Evolutionary conservation across 2,329 filamentous ascomycete species (phyloP), one percentile per base, ranked within the genome.

Genomic region (Fusarium transvaalense): DNA sequence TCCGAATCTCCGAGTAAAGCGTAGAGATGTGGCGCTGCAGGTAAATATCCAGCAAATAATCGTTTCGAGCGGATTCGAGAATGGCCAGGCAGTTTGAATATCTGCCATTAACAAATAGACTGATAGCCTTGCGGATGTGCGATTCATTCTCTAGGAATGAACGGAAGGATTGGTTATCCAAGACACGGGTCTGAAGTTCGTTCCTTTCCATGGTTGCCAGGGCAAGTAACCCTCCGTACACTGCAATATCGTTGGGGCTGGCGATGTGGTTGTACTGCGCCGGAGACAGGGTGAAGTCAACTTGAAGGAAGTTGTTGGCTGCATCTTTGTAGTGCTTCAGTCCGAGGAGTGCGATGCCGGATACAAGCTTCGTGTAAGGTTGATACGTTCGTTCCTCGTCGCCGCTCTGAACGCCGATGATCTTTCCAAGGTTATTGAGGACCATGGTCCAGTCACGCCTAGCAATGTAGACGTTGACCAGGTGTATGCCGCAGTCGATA

Each of bases 41-140:
- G 77, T 97, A 91, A 21, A 97, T 83, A 76, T 99, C 96, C 7
- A 98, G 88, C n/a, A 94, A 84, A 77, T 96, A 98, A 78, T 99
- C 96, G 35, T 89, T 82, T 50, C 89, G 89, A 78, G 96, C 95
- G 7, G 89, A 86, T 74, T 96, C 92, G 1, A 99, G 86, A 35
- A 95, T 93, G 46, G 89, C 86, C 43, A 99, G 84, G 78, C 95
- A 98, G 42, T 88, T 87, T 12, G 92, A 91, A 79, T 97, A 99
- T 73, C 97, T 92, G 64, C 93, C 93, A 71, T 92, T 93, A 72
- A 95, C 93, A 81, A 97, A 99, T 76, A 93, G 90, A 10, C 88
- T 88, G 72, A 99, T 92, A 14, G 96, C 95, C 61, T 94, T 94
- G 68, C 96, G 92, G 66, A 99, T 92, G 75, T 98, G 95, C 5